phyloP scores from a whole-genome alignment of 2,329 filamentous ascomycete genomes.

The Monilinia aucupariae region DNA sequence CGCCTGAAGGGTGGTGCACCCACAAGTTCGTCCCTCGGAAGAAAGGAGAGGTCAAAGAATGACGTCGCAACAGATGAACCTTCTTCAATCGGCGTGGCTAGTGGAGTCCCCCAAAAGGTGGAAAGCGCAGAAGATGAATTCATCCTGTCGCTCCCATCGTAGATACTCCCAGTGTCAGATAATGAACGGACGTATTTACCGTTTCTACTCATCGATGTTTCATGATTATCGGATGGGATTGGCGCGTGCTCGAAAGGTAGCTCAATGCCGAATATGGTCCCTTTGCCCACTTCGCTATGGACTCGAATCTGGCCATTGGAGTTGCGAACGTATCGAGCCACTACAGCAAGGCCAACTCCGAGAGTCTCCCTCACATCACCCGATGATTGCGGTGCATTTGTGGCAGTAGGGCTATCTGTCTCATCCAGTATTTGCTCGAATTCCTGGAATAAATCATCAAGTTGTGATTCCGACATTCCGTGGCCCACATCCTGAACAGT shows the following conservation, averaged over 20 bases:
- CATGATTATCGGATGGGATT: background rate
- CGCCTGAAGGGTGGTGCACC: background rate
- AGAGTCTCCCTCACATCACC: conserved; percentile 18
- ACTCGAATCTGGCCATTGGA: conserved; percentile 27
- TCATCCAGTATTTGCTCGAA: conserved; percentile 53
- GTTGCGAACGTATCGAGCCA: conserved; percentile 25
- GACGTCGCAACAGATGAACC: background rate
- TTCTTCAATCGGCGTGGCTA: conserved; percentile 3
- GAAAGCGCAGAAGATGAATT: background rate
- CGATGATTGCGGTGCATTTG: background rate
- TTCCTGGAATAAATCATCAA: conserved; percentile 54
- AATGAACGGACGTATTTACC: background rate
- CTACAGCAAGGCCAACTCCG: conserved; percentile 28
- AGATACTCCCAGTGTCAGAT: background rate
- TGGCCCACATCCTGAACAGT: conserved; percentile 24
- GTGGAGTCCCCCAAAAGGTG: background rate
- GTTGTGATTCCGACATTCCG: conserved; percentile 35
- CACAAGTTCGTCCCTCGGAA: background rate
- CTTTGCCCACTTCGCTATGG: conserved; percentile 21
- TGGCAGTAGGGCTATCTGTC: conserved; percentile 31
- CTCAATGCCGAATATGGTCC: conserved; percentile 26
- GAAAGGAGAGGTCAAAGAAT: conserved; percentile 6
- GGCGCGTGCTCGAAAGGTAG: conserved; percentile 25
- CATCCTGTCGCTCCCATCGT: conserved; percentile 7
- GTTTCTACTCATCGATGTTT: background rate